Base-by-base conservation (phyloP, 2,329 filamentous ascomycete genomes). In the Pezicula radicicola region DNA sequence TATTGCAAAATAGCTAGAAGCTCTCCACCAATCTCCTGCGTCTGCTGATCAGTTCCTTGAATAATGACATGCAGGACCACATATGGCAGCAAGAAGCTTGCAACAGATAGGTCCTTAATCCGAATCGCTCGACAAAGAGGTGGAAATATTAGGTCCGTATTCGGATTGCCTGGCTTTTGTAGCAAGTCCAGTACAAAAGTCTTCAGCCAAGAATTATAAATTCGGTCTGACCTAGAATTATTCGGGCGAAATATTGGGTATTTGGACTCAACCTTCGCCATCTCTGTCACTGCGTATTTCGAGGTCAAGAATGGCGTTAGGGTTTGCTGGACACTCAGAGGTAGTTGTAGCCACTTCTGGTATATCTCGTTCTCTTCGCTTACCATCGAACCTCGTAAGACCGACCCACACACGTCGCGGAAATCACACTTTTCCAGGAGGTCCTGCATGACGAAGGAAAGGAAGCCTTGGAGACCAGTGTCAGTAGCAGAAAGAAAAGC, bases 391-490 rank as follows among this genome's bases (percentile, higher is more conserved):
- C 56, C 54, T 35, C 53, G 57, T 12, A 61, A 42, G 8, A 58
- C 57, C 3, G 60, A 55, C 12, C 49, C 60, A 45, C 59, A 77
- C 0, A 79, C 81, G 10, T 79, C 74, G 53, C 78, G 84, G 63
- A 97, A 85, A 27, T 88, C 85, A 63, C 88, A 90, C 59, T 87
- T 84, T 42, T 86, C 85, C 3, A 97, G 78, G 39, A 97, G 78
- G 62, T 96, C 88, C 69, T 99, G 94, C 85, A 99, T 97, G 2
- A 88, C 89, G 69, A 89, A 99, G 1, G 93, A 93, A 16, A 99
- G 77, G 65, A 95, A 96, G 0, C 91, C 92, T 68, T 97, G 94
- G 6, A 91, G 80, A 58, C 84, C 86, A 2, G 91, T 88, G 66
- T 97, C 95, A 0, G 88, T 94, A 1, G 90, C 88, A 1, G 93